These are phyloP conservation scores for Globisporangium nodosum DNA, from an alignment of 352 stramenopile species.

Conservation along the genomic window DNA sequence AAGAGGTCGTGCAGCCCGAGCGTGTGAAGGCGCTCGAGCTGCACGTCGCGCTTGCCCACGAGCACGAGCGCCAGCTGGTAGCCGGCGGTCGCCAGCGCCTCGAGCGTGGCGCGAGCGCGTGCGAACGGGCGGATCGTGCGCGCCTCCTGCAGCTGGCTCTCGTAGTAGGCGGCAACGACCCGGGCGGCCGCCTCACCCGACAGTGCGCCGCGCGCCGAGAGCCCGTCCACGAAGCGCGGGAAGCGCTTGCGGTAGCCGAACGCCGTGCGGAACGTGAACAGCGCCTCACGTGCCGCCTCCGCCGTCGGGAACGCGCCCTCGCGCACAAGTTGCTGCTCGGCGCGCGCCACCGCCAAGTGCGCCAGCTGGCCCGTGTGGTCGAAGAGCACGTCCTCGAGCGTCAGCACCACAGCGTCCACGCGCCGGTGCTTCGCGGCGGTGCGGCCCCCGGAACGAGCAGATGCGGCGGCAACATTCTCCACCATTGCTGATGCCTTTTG, in stretches of 20 bases:
- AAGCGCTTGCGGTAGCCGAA: constrained; percentile 84
- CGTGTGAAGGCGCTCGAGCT: constrained; percentile 65
- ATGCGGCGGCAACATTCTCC: too few species aligned
- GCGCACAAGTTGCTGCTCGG: constrained; percentile 58
- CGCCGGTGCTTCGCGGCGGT: constrained; percentile 39
- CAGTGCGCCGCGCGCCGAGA: constrained; percentile 47
- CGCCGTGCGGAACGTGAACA: constrained; percentile 76
- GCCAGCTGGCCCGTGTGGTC: constrained; percentile 78
- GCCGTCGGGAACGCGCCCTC: constrained; percentile 69
- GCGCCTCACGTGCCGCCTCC: constrained; percentile 53
- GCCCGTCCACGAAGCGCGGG: constrained; percentile 74
- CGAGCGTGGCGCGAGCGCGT: constrained; percentile 39
- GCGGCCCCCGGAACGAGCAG: constrained; percentile 16
- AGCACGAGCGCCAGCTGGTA: constrained; percentile 68
- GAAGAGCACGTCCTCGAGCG: constrained; percentile 84
- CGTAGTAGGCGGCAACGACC: constrained; percentile 75
- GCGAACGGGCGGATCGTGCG: constrained; percentile 63
- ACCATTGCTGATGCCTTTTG: too few species aligned
- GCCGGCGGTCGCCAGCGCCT: constrained; percentile 41
- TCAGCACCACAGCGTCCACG: constrained; percentile 77
- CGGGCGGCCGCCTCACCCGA: constrained; percentile 36
- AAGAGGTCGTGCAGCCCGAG: constrained; percentile 65
- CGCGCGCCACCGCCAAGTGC: constrained; percentile 74
- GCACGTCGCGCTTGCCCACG: constrained; percentile 68
- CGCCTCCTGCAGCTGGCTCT: constrained; percentile 67